Conservation (phyloP, 139 green algal genomes). For the Spirogloea muscicola region DNA sequence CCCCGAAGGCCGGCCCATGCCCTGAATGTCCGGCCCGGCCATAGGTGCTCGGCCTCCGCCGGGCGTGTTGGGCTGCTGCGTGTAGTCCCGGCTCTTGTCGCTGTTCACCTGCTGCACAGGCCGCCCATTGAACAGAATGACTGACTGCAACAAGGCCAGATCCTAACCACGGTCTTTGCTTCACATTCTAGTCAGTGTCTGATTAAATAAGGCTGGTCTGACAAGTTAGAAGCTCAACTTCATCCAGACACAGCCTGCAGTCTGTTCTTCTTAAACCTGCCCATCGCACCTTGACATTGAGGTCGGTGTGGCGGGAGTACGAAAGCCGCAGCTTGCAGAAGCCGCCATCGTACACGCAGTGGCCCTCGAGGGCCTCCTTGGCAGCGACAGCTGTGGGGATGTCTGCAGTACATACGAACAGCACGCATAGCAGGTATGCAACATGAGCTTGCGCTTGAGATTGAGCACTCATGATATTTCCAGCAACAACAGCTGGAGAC, state of each 20-base stretch:
- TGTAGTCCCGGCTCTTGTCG: slow-evolving; percentile 45
- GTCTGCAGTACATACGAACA: too few relatives aligned
- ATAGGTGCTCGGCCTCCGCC: too few relatives aligned
- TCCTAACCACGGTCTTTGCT: background rate
- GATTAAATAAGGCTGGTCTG: background rate
- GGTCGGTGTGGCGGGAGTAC: slow-evolving; percentile 45
- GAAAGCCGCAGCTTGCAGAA: slow-evolving; percentile 40
- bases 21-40: too few relatives aligned
- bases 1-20: too few relatives aligned
- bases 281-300: slow-evolving; percentile 44
- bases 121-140: background rate
- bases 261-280: background rate
- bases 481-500: too few relatives aligned
- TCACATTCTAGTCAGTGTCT: background rate
- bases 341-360: slow-evolving; percentile 47
- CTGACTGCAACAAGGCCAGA: background rate
- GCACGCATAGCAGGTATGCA: too few relatives aligned
- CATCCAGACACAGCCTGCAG: background rate
- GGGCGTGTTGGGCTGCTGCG: too few relatives aligned
- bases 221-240: background rate
- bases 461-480: too few relatives aligned
- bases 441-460: too few relatives aligned
- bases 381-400: slow-evolving; percentile 15
- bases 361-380: slow-evolving; percentile 41
- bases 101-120: slow-evolving; percentile 36